Percentiles rank a stretch among this genome's conserved stretches.
These are phyloP conservation scores for Cytospora mali DNA, from an alignment of 2,329 filamentous ascomycete genomes.

Conservation along the genomic window DNA sequence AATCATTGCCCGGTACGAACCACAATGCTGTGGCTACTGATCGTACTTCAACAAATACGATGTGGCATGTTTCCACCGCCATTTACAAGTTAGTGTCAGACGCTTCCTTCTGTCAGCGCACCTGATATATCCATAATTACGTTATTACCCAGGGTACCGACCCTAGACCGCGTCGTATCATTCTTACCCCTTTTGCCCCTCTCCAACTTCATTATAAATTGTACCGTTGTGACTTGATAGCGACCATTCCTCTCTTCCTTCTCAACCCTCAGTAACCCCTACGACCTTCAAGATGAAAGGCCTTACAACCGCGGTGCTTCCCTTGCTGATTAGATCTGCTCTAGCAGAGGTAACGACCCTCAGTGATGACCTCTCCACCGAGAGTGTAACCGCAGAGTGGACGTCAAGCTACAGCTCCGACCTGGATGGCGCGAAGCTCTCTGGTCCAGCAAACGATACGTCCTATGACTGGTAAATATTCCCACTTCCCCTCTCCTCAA, in stretches of 20 bases:
- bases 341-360: not conserved
- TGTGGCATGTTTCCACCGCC: too few species aligned
- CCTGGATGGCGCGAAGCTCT: conserved; percentile 20
- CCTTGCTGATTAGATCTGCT: not conserved
- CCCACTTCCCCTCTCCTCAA: too few species aligned
- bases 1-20: too few species aligned
- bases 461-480: conserved; percentile 26
- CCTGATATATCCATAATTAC: too few species aligned
- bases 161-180: too few species aligned
- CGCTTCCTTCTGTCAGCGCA: too few species aligned
- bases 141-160: too few species aligned
- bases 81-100: not conserved
- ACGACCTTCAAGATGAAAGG: not conserved
- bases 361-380: conserved; percentile 6
- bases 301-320: not conserved
- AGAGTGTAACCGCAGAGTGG: conserved; percentile 8
- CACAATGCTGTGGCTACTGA: not conserved
- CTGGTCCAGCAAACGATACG: conserved; percentile 13
- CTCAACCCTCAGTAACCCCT: not conserved
- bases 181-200: too few species aligned
- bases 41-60: too few species aligned
- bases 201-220: too few species aligned
- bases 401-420: not conserved
- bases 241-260: not conserved
- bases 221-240: not conserved